A percentile compares a stretch with the other conserved stretches of the same genome.
phyloP scores from a whole-genome alignment of 2,329 filamentous ascomycete genomes.

The Arthrobotrys pseudoclavata region DNA sequence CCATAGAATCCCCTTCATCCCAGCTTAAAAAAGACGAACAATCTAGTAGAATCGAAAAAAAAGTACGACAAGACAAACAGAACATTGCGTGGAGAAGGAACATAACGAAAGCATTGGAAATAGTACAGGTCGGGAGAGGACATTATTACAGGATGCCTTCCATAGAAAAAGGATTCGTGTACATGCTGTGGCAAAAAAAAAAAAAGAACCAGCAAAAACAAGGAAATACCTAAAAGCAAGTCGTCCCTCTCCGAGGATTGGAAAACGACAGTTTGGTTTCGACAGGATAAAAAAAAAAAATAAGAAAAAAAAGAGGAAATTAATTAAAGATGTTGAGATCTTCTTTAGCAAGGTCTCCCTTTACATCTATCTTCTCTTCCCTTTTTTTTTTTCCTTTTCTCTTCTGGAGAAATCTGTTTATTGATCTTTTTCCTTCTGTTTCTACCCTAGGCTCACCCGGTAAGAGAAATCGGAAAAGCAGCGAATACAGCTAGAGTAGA shows the following conservation, averaged over 20 bases:
- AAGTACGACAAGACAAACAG: conserved; percentile 10
- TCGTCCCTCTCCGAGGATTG: conserved; percentile 60
- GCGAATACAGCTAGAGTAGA: conserved; percentile 16
- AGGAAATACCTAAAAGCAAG: conserved; percentile 61
- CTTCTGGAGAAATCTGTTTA: conserved; percentile 1
- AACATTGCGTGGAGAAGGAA: conserved; percentile 20
- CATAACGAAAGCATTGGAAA: conserved; percentile 46
- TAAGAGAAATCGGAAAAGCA: not conserved
- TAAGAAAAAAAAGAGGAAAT: not conserved
- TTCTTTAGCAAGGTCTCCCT: conserved; percentile 25
- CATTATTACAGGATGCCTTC: conserved; percentile 58
- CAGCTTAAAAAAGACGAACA: conserved; percentile 21
- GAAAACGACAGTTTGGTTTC: conserved; percentile 59
- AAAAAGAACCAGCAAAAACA: conserved; percentile 34
- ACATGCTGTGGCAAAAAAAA: conserved; percentile 26
- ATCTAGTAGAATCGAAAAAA: conserved; percentile 37
- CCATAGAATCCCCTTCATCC: not conserved
- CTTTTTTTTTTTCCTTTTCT: conserved; percentile 3
- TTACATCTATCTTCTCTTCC: conserved; percentile 14
- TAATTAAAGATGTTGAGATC: conserved; percentile 49
- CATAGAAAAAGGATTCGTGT: conserved; percentile 6
- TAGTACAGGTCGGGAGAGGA: conserved; percentile 44
- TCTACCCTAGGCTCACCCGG: conserved; percentile 5
- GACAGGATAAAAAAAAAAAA: conserved; percentile 12
- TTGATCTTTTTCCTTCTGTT: conserved; percentile 8